Evolutionary conservation across 495 filamentous ascomycete genomes (phyloP).

Genomic region (Aspergillus coremiiformis): DNA sequence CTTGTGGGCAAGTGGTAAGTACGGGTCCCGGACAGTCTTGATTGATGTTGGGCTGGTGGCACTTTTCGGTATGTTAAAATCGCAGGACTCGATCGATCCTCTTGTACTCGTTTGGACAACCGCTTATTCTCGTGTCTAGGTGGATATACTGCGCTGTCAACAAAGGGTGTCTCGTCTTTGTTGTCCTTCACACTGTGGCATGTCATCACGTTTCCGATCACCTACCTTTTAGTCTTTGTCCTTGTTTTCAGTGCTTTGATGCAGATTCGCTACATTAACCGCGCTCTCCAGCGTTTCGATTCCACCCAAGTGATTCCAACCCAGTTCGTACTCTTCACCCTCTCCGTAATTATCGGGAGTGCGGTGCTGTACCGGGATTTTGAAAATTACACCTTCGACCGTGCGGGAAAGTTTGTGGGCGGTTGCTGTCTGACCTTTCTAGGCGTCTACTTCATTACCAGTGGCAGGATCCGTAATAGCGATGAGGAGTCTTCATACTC

Average conservation of each 20-base stretch:
- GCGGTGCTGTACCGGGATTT: conserved; percentile 93
- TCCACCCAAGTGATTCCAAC: conserved; percentile 95
- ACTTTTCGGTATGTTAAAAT: conserved; percentile 63
- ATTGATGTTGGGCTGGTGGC: conserved; percentile 92
- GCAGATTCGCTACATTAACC: conserved; percentile 95
- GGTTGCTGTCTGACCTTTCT: conserved; percentile 88
- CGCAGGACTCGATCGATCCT: background rate
- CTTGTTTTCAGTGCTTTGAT: conserved; percentile 79
- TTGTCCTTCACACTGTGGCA: conserved; percentile 82
- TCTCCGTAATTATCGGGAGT: conserved; percentile 90
- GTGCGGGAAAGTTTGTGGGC: conserved; percentile 75
- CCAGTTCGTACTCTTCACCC: conserved; percentile 93
- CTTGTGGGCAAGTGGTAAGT: conserved; percentile 73
- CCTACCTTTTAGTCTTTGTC: conserved; percentile 71
- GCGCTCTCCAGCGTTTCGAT: conserved; percentile 88
- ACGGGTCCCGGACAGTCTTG: conserved; percentile 76
- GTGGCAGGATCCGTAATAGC: conserved; percentile 39
- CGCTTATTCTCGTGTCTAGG: conserved; percentile 44
- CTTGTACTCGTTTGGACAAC: conserved; percentile 1
- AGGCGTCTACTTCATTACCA: conserved; percentile 91
- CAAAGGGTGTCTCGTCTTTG: conserved; percentile 92
- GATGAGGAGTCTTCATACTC: conserved; percentile 39
- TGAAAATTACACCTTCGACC: conserved; percentile 60
- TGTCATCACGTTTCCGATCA: conserved; percentile 82
- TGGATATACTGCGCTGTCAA: conserved; percentile 90